These are phyloP conservation scores for Penicillium decumbens DNA, from an alignment of 2,329 filamentous ascomycete genomes.

Conservation along the genomic window DNA sequence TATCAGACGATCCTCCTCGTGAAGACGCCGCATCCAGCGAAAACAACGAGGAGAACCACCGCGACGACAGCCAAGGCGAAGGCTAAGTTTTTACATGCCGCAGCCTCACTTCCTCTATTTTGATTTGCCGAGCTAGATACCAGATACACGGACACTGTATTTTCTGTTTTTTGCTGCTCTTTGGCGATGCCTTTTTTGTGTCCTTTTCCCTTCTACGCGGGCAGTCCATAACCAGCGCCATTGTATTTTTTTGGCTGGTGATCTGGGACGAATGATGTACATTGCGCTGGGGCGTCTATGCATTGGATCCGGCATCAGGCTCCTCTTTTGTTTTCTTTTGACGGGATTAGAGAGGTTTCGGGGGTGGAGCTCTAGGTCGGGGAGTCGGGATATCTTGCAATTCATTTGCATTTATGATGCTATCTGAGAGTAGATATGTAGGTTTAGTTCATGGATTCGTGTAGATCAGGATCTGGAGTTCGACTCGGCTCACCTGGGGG, in stretches of 20 bases:
- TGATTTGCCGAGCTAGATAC: conserved; percentile 20
- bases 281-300: conserved; percentile 25
- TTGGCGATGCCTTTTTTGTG: conserved; percentile 12
- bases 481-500: too few relatives aligned
- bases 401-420: conserved; percentile 10
- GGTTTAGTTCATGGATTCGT: neutral
- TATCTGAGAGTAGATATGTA: neutral
- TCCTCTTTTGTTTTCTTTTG: conserved; percentile 5
- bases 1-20: conserved; percentile 15
- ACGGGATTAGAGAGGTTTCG: conserved; percentile 10
- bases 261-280: conserved; percentile 20
- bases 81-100: neutral
- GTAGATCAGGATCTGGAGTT: neutral
- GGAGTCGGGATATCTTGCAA: conserved; percentile 10
- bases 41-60: conserved; percentile 28
- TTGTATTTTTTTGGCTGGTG: conserved; percentile 10
- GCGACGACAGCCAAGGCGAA: conserved; percentile 23
- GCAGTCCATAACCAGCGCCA: conserved; percentile 9
- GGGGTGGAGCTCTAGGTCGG: conserved; percentile 7
- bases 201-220: conserved; percentile 6
- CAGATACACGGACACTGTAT: conserved; percentile 12
- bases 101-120: neutral
- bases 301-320: conserved; percentile 17
- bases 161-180: conserved; percentile 11
- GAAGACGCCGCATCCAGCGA: conserved; percentile 15